Evolutionary conservation across 768 basidiomycete genomes (phyloP), one percentile per base, ranked within the genome.

Genomic region (Mycena sanguinolenta): DNA sequence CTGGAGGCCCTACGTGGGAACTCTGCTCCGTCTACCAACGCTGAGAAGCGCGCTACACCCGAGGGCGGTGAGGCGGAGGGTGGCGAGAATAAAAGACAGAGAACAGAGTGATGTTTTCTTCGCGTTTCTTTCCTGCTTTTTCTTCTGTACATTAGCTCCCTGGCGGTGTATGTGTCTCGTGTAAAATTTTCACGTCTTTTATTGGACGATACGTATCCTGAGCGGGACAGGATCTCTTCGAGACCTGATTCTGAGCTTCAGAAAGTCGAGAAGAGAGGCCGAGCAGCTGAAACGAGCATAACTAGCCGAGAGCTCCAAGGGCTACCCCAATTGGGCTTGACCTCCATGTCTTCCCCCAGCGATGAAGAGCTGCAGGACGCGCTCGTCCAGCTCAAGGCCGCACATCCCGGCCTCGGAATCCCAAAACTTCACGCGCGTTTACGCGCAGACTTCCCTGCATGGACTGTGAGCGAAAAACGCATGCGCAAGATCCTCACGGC

Each of bases 401-500:
- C 82, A 50, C 83, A 94, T 55, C 91, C 94, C 0, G 94, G 94
- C 25, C 62, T 63, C 13, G 62, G 62, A 12, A 63, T 63, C 27
- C 38, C 62, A 1, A 63, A 63, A 53, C 39, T 63, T 5, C 62
- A 63, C 28, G 50, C 52, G 9, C 52, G 23, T 21, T 34, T 54
- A 19, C 62, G 52, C n/a, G 25, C 52, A 9, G 62, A 63, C 27
- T 63, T 53, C 30, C 62, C 52, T 10, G 25, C 21, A 19, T 63
- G 62, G 62, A 78, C 86, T 0, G 93, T 96, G 72, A 94, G 93
- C 77, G 95, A 96, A 79, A 96, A 95, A 76, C 88, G 95, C 27
- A 86, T 92, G 5, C 83, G 90, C 55, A 95, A 93, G 78, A 81
- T 93, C 57, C 81, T 96, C 79, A 88, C 25, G 77, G 83, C 23